Evolutionary conservation across 345 rosid genomes (phyloP).

Genomic region (Euphorbia tirucalli): DNA sequence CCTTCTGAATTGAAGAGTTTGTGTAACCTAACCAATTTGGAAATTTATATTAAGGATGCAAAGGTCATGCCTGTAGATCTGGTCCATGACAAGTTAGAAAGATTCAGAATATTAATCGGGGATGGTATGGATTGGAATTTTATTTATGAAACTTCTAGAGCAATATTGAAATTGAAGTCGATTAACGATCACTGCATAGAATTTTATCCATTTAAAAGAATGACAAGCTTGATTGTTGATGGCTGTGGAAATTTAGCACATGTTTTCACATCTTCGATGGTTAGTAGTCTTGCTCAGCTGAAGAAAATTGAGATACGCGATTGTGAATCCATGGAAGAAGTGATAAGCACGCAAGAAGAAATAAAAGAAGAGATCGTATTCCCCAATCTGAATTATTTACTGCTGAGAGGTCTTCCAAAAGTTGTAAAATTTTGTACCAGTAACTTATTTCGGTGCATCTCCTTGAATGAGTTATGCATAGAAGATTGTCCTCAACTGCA

Average conservation of each 20-base stretch:
- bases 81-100: background rate
- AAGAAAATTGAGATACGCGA: background rate
- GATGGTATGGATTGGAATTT: conserved; percentile 11
- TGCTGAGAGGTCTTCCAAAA: conserved; percentile 7
- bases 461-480: background rate
- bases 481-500: background rate
- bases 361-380: background rate
- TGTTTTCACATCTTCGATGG: conserved; percentile 1
- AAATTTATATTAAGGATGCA: conserved; percentile 5
- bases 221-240: background rate
- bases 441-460: background rate
- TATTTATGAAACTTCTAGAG: background rate
- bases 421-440: background rate
- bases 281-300: conserved; percentile 4
- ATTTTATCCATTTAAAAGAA: background rate
- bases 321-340: background rate
- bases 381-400: background rate
- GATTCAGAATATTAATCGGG: conserved; percentile 20
- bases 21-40: conserved; percentile 4
- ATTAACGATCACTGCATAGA: background rate
- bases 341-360: background rate
- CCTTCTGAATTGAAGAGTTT: conserved; percentile 20
- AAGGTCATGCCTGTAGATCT: conserved; percentile 9
- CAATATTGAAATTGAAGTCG: background rate
- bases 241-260: conserved; percentile 7